A percentile compares a stretch with the other conserved stretches of the same genome.
Evolutionary conservation across 345 rosid species (phyloP).

Genomic region (Salix caprea): DNA sequence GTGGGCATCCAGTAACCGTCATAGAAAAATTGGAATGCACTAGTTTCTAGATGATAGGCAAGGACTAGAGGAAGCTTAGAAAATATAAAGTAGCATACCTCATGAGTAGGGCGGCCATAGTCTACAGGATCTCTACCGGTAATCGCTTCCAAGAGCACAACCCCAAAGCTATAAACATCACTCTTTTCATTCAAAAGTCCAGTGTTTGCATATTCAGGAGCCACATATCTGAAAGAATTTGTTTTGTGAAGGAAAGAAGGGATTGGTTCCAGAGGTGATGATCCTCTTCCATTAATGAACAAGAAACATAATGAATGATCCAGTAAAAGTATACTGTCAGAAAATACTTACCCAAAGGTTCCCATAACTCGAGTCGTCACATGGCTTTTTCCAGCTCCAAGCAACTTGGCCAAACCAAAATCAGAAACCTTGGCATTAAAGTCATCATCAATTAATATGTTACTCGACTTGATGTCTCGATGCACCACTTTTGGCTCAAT

Average conservation of each 20-base stretch:
- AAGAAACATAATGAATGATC: background rate
- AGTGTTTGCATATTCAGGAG: slow-evolving; percentile 97
- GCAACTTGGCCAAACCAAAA: slow-evolving; percentile 95
- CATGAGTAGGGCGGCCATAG: slow-evolving; percentile 77
- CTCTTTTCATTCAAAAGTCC: slow-evolving; percentile 98
- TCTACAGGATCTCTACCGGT: slow-evolving; percentile 98
- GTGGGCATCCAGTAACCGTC: slow-evolving; percentile 1
- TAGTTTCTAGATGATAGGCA: background rate
- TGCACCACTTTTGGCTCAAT: slow-evolving; percentile 99
- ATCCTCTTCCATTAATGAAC: background rate
- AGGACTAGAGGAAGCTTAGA: background rate
- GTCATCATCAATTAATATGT: slow-evolving; percentile 83
- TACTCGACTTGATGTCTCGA: slow-evolving; percentile 96
- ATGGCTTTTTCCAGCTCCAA: slow-evolving; percentile 94
- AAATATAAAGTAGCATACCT: slow-evolving; percentile 45
- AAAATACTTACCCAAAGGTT: slow-evolving; percentile 74
- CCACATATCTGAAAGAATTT: slow-evolving; percentile 65
- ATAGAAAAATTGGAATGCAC: background rate
- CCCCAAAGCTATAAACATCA: slow-evolving; percentile 97
- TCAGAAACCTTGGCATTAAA: slow-evolving; percentile 95
- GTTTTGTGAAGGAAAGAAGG: background rate
- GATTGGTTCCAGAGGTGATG: background rate
- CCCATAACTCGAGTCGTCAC: slow-evolving; percentile 99
- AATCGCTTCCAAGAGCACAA: slow-evolving; percentile 81
- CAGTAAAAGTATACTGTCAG: background rate